Percentiles rank a stretch among this genome's conserved stretches.
These are phyloP conservation scores for Ceriops decandra DNA, from an alignment of 345 rosid species.

Conservation along the genomic window DNA sequence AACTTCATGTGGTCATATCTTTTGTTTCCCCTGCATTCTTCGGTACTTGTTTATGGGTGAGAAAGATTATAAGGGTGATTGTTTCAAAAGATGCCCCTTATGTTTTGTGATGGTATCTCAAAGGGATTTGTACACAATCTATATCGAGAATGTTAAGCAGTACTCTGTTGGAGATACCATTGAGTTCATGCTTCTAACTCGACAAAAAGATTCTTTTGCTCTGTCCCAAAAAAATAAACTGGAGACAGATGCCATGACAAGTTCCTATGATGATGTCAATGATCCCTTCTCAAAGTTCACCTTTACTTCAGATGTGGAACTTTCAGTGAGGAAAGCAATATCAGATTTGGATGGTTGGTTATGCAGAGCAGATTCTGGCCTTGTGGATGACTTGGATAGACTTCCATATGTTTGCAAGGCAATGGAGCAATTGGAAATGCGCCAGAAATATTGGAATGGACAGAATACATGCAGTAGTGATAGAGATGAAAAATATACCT, in stretches of 20 bases:
- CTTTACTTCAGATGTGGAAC: slow-evolving; percentile 75
- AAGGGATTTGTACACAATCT: slow-evolving; percentile 70
- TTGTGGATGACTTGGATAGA: slow-evolving; percentile 81
- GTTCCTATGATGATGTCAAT: slow-evolving; percentile 23
- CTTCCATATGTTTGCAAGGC: slow-evolving; percentile 93
- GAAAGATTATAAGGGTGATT: slow-evolving; percentile 59
- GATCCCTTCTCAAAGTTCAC: slow-evolving; percentile 77
- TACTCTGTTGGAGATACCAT: slow-evolving; percentile 56
- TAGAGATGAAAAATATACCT: slow-evolving; percentile 23
- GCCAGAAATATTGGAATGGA: slow-evolving; percentile 77
- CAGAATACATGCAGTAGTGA: slow-evolving; percentile 30
- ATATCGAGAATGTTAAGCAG: slow-evolving; percentile 68
- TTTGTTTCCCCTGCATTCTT: slow-evolving; percentile 90
- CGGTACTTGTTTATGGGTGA: slow-evolving; percentile 70
- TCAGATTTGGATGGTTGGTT: slow-evolving; percentile 87
- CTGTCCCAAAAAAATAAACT: slow-evolving; percentile 43
- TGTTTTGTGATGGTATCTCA: slow-evolving; percentile 87
- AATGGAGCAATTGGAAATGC: slow-evolving; percentile 68
- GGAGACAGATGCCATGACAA: slow-evolving; percentile 14
- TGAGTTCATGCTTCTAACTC: slow-evolving; percentile 75
- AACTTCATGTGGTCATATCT: slow-evolving; percentile 94
- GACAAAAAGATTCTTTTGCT: slow-evolving; percentile 64
- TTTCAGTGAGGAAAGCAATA: slow-evolving; percentile 79
- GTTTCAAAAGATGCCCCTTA: slow-evolving; percentile 79
- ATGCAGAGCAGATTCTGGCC: slow-evolving; percentile 79